phyloP scores from a whole-genome alignment of 192 early-diverging fungal genomes.

The Lobulomyces angularis region DNA sequence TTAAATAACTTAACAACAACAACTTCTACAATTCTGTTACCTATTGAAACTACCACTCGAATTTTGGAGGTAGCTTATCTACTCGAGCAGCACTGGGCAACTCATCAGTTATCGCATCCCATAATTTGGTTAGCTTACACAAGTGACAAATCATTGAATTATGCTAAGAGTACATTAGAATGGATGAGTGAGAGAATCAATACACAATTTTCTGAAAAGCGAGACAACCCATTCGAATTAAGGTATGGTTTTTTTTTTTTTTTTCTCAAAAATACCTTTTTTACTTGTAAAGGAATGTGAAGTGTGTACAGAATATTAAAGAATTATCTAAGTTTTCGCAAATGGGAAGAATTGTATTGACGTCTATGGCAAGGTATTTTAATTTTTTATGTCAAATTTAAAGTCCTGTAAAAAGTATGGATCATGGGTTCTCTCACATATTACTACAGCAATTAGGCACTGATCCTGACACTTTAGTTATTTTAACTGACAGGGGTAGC shows the following conservation, averaged over 20 bases:
- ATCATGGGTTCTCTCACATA: slow-evolving; percentile 68
- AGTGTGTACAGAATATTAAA: no score
- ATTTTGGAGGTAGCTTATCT: slow-evolving; percentile 82
- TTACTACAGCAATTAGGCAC: slow-evolving; percentile 64
- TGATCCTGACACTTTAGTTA: slow-evolving; percentile 40
- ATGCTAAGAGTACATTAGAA: slow-evolving; percentile 82
- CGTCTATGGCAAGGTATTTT: no score
- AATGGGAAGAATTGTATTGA: no score
- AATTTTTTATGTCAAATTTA: no score
- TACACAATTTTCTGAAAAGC: slow-evolving; percentile 51
- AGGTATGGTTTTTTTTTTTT: slow-evolving; percentile 34
- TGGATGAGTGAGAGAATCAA: slow-evolving; percentile 88
- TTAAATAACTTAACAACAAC: slow-evolving; percentile 40
- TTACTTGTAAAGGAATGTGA: no score
- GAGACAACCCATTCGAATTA: slow-evolving; percentile 84
- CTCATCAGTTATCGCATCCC: slow-evolving; percentile 39
- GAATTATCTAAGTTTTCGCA: no score
- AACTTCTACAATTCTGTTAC: slow-evolving; percentile 82
- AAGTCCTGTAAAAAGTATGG: no score
- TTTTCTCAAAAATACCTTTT: slow-evolving; percentile 5
- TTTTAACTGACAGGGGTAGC: slow-evolving; percentile 66
- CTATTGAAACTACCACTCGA: slow-evolving; percentile 77
- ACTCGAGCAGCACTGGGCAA: slow-evolving; percentile 76
- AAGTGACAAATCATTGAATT: slow-evolving; percentile 60
- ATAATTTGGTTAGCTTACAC: slow-evolving; percentile 69